Conservation (phyloP, 2,329 filamentous ascomycete genomes). For the Phoma sp. region DNA sequence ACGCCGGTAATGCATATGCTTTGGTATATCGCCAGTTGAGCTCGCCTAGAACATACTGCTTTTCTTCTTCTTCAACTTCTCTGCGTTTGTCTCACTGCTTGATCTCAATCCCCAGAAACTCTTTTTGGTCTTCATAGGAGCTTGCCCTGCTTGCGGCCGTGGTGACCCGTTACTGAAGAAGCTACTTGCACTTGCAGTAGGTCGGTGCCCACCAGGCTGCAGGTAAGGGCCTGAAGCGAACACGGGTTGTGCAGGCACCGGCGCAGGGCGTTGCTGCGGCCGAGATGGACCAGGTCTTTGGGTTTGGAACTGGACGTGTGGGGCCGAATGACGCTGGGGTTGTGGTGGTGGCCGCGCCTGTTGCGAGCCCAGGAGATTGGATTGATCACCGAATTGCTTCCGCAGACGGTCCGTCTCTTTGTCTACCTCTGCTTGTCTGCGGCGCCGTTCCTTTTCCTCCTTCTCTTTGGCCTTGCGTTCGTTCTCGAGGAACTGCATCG, state of each 20-base stretch:
- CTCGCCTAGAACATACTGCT: constrained; percentile 53
- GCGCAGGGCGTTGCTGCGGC: constrained; percentile 25
- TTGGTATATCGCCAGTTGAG: not conserved
- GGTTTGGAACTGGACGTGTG: constrained; percentile 27
- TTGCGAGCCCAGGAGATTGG: constrained; percentile 31
- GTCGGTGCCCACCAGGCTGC: constrained; percentile 36
- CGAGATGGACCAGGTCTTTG: constrained; percentile 20
- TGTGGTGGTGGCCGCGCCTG: constrained; percentile 26
- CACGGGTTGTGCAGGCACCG: constrained; percentile 26
- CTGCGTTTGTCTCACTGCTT: constrained; percentile 38
- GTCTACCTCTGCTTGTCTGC: constrained; percentile 63
- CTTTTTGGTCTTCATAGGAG: constrained; percentile 42
- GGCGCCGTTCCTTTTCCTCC: constrained; percentile 66
- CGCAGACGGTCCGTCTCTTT: constrained; percentile 79
- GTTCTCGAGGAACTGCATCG: constrained; percentile 42
- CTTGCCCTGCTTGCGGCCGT: constrained; percentile 29
- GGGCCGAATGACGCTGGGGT: constrained; percentile 33
- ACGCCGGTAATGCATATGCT: constrained; percentile 12
- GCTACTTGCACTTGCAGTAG: constrained; percentile 41
- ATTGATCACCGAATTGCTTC: constrained; percentile 67
- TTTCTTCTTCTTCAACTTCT: constrained; percentile 53
- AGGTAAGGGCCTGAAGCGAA: constrained; percentile 38
- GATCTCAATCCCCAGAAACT: constrained; percentile 49
- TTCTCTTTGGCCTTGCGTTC: constrained; percentile 68
- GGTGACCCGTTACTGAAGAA: constrained; percentile 45